Conservation (phyloP, 371 early-diverging fungal species). For the Dichotomocladium elegans region DNA sequence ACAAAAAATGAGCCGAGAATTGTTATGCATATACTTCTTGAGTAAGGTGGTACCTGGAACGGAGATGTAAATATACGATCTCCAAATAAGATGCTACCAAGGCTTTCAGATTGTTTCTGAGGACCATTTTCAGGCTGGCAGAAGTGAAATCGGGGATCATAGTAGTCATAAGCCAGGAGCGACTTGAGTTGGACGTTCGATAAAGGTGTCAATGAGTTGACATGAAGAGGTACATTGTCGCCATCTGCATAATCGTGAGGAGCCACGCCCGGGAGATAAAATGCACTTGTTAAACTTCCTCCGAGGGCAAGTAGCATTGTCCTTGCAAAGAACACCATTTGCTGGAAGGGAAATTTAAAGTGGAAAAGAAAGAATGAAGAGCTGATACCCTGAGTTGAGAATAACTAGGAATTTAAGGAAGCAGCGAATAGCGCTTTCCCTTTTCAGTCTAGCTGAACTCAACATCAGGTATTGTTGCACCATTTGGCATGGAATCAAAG, state of each 20-base stretch:
- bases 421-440: too few species aligned
- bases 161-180: conserved; percentile 83
- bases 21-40: too few species aligned
- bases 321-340: conserved; percentile 3
- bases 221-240: conserved; percentile 68
- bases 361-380: too few species aligned
- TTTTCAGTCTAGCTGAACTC: too few species aligned
- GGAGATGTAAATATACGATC: conserved; percentile 85
- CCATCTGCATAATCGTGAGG: conserved; percentile 74
- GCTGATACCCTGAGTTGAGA: too few species aligned
- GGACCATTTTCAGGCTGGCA: conserved; percentile 67
- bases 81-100: conserved; percentile 90
- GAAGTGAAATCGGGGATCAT: conserved; percentile 78
- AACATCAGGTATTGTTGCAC: too few species aligned
- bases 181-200: conserved; percentile 55
- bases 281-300: conserved; percentile 24
- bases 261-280: conserved; percentile 92
- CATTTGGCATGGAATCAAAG: too few species aligned
- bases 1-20: too few species aligned
- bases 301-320: conserved; percentile 1
- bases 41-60: conserved; percentile 75
- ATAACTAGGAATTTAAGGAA: too few species aligned
- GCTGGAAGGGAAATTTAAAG: too few species aligned
- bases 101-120: conserved; percentile 66
- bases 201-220: conserved; percentile 81